Evolutionary conservation across 345 rosid species (phyloP).

Genomic region (Physaria fendleri): DNA sequence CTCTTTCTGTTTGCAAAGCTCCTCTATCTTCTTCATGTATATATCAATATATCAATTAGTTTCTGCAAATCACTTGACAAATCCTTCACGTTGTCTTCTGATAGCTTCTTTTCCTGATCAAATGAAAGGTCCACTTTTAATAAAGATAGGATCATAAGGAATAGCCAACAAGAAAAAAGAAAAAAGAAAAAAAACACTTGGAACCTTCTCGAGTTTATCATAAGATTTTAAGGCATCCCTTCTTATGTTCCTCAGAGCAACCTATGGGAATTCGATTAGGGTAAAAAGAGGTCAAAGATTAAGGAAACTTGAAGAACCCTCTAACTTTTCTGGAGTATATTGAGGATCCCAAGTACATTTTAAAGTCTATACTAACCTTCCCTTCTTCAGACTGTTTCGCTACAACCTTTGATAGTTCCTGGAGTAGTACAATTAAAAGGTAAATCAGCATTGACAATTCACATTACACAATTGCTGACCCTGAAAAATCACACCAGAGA

Average conservation of each 20-base stretch:
- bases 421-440: conserved; percentile 21
- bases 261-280: conserved; percentile 36
- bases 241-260: conserved; percentile 88
- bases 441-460: background rate
- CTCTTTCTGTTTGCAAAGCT: conserved; percentile 79
- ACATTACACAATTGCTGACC: background rate
- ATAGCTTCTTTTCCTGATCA: conserved; percentile 82
- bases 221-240: conserved; percentile 88
- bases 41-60: conserved; percentile 70
- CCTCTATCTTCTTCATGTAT: conserved; percentile 84
- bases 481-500: background rate
- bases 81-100: conserved; percentile 96
- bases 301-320: background rate
- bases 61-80: conserved; percentile 90
- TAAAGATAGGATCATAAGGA: background rate
- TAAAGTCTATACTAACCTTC: conserved; percentile 46
- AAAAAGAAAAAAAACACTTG: background rate
- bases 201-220: conserved; percentile 90
- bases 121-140: background rate
- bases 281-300: background rate
- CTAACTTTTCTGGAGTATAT: background rate
- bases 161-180: background rate
- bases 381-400: conserved; percentile 94
- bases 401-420: conserved; percentile 83
- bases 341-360: background rate